Conservation (phyloP, 2,329 filamentous ascomycete species). For the Rhinocladiella mackenziei region DNA sequence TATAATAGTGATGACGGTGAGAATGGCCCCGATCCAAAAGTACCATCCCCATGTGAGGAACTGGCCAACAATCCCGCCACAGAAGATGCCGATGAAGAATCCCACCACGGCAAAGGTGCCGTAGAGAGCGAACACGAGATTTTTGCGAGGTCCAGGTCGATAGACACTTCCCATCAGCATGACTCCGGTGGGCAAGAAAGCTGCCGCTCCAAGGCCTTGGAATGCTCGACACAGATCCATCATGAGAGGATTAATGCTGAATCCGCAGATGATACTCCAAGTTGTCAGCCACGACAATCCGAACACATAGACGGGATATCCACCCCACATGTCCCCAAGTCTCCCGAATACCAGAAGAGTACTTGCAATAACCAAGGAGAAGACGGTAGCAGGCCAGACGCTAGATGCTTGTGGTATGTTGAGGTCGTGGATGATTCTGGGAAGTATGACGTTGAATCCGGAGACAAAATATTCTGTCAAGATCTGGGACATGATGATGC, state of each 20-base stretch:
- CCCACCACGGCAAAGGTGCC: constrained; percentile 50
- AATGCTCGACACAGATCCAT: constrained; percentile 69
- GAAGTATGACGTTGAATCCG: constrained; percentile 67
- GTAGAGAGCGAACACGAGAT: constrained; percentile 61
- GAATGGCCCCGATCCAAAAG: constrained; percentile 61
- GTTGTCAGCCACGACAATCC: constrained; percentile 61
- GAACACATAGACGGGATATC: constrained; percentile 60
- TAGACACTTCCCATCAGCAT: constrained; percentile 63
- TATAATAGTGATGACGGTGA: constrained; percentile 45
- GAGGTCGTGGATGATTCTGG: constrained; percentile 59
- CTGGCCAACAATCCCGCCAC: constrained; percentile 57
- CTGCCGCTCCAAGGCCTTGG: constrained; percentile 69
- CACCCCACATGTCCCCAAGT: constrained; percentile 59
- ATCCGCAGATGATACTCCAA: constrained; percentile 68
- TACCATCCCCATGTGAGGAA: constrained; percentile 62
- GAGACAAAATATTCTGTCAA: constrained; percentile 71
- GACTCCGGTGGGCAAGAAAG: constrained; percentile 65
- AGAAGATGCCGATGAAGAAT: constrained; percentile 57
- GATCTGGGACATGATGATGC: constrained; percentile 60
- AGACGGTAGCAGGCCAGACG: constrained; percentile 53
- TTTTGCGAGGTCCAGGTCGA: constrained; percentile 65
- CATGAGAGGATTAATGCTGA: constrained; percentile 64
- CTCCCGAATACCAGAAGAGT: constrained; percentile 54
- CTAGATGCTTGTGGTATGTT: constrained; percentile 62
- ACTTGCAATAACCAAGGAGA: constrained; percentile 48